Percentiles rank a stretch among this genome's conserved stretches.
phyloP scores from a whole-genome alignment of 2,329 filamentous ascomycete genomes.

The Sclerotinia glacialis region DNA sequence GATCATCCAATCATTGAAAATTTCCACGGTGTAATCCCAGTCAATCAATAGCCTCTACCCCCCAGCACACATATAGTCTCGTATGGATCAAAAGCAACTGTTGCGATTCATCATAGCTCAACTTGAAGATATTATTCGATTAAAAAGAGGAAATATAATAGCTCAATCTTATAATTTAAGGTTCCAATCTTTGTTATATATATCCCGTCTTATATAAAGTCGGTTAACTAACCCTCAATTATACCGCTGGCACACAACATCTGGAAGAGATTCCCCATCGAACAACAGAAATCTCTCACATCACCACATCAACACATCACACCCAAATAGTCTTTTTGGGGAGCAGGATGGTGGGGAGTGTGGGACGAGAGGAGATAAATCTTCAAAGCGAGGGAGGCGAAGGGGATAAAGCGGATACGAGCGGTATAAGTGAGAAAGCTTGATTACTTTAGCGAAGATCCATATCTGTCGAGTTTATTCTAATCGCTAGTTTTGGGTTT shows the following conservation, averaged over 20 bases:
- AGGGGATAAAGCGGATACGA: not conserved
- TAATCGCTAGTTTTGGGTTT: too few relatives aligned
- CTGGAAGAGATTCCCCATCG: not conserved
- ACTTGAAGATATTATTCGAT: too few relatives aligned
- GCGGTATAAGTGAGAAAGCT: not conserved
- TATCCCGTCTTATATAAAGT: not conserved
- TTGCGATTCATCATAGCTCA: not conserved
- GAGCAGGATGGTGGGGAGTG: constrained; percentile 29
- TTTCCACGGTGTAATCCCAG: too few relatives aligned
- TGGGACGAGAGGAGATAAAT: not conserved
- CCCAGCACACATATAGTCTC: not conserved
- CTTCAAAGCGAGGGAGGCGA: not conserved
- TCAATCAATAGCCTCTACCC: not conserved
- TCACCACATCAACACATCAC: not conserved
- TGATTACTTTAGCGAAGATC: not conserved
- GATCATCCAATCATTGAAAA: not conserved
- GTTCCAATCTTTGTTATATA: too few relatives aligned
- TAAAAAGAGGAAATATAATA: too few relatives aligned
- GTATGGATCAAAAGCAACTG: not conserved
- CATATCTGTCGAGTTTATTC: too few relatives aligned
- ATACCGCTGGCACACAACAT: not conserved
- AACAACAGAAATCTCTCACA: not conserved
- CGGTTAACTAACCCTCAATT: not conserved
- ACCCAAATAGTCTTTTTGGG: constrained; percentile 28
- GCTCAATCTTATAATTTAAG: too few relatives aligned